Evolutionary conservation across 441 rosid species (phyloP).

Genomic region (Hypseocharis bilobata): DNA sequence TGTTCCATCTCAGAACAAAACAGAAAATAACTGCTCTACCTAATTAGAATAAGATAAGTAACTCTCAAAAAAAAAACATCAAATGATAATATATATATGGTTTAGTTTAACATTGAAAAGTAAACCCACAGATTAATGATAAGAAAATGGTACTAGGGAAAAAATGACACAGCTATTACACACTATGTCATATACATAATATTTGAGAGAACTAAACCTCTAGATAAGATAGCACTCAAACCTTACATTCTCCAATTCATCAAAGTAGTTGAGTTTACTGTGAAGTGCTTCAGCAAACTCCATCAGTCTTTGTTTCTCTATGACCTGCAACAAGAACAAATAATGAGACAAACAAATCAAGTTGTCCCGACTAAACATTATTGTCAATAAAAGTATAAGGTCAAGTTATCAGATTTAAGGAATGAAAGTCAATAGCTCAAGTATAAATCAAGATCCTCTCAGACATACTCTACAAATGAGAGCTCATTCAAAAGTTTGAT

Average conservation of each 20-base stretch:
- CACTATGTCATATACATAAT: slow-evolving; percentile 1
- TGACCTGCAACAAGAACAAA: slow-evolving; percentile 38
- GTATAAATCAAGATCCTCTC: slow-evolving; percentile 3
- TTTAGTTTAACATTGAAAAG: background rate
- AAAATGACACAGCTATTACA: slow-evolving; percentile 5
- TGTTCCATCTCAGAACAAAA: background rate
- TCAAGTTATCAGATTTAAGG: background rate
- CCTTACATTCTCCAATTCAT: slow-evolving; percentile 99
- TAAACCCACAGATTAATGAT: background rate
- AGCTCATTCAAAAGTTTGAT: background rate
- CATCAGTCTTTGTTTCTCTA: slow-evolving; percentile 80
- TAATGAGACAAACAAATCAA: slow-evolving; percentile 16
- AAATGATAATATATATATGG: background rate
- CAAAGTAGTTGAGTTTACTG: slow-evolving; percentile 86
- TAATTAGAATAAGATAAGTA: background rate
- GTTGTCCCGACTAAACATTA: slow-evolving; percentile 5
- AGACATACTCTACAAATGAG: background rate
- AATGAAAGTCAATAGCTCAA: no score
- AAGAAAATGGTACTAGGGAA: background rate
- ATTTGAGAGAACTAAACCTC: slow-evolving; percentile 14
- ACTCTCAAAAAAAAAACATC: background rate
- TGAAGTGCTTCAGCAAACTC: slow-evolving; percentile 93
- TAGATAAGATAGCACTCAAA: slow-evolving; percentile 39
- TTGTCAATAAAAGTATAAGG: slow-evolving; percentile 1
- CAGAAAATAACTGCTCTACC: background rate